Evolutionary conservation across 2,329 filamentous ascomycete genomes (phyloP).

Genomic region (Scorias spongiosa): DNA sequence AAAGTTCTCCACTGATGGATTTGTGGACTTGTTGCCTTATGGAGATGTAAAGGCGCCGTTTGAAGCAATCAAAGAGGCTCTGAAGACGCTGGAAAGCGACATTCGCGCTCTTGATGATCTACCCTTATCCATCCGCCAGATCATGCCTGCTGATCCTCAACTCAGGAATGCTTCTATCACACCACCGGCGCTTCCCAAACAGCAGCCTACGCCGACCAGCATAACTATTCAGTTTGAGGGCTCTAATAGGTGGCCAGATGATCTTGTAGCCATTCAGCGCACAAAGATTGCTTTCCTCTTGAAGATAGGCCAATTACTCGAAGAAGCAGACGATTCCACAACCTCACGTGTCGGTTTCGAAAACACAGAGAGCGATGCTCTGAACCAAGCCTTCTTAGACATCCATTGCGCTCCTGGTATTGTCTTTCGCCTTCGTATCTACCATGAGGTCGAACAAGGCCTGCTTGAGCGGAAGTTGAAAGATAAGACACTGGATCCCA

Average conservation of each 20-base stretch:
- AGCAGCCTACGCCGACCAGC: slow-evolving; percentile 47
- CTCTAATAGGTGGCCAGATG: slow-evolving; percentile 86
- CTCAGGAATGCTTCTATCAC: slow-evolving; percentile 58
- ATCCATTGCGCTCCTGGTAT: slow-evolving; percentile 57
- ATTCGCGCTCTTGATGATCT: slow-evolving; percentile 66
- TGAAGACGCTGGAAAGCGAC: slow-evolving; percentile 58
- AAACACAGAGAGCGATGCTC: slow-evolving; percentile 49
- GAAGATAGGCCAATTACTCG: slow-evolving; percentile 57
- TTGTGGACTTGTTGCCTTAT: slow-evolving; percentile 28
- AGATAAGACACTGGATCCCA: slow-evolving; percentile 52
- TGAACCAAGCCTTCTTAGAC: slow-evolving; percentile 73
- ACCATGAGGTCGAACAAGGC: slow-evolving; percentile 73
- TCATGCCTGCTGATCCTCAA: slow-evolving; percentile 56
- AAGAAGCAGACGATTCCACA: slow-evolving; percentile 44
- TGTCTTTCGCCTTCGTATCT: slow-evolving; percentile 70
- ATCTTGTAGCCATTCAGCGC: slow-evolving; percentile 76
- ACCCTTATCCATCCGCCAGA: slow-evolving; percentile 70
- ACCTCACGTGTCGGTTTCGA: slow-evolving; percentile 66
- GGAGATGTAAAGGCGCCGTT: slow-evolving; percentile 39
- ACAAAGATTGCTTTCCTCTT: slow-evolving; percentile 81
- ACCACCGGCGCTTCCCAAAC: slow-evolving; percentile 26
- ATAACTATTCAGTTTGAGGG: slow-evolving; percentile 84
- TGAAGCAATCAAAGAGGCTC: slow-evolving; percentile 52
- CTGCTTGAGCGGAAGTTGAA: slow-evolving; percentile 66
- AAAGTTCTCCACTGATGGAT: slow-evolving; percentile 31